Evolutionary conservation across 2,329 filamentous ascomycete species (phyloP), one percentile per base, ranked within the genome.

Genomic region (Arthrinium phaeospermum): DNA sequence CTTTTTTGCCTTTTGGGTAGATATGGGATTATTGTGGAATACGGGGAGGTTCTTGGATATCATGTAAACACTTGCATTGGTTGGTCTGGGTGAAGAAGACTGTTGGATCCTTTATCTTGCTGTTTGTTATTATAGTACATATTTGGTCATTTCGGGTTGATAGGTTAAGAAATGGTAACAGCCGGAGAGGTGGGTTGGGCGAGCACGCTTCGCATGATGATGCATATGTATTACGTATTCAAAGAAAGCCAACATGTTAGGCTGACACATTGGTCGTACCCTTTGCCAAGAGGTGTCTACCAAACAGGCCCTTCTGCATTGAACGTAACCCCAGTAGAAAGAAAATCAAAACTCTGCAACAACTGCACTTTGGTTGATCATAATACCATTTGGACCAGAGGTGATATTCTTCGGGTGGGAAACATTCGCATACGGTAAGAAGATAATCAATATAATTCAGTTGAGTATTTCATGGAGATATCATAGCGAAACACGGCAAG

Each of bases 221-320:
- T 64, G 57, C 41, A 34, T 64, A 64, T 64, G 57, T 37, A 64
- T 64, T 41, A 64, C 41, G 57, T 64, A 41, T 41, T 64, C 34
- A 10, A 61, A 61, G 30, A 61, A 16, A 61, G 53, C 53, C 53
- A 37, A 19, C 12, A 37, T 37, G 7, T 37, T 22, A n/a, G 53
- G 53, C 53, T 57, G 53, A 8, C 30, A 37, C 30, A 37, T 37
- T 61, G 53, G 16, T 22, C 53, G 22, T 61, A 19, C 16, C 53
- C 27, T 10, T 34, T 61, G 7, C 10, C 7, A 41, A 41, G 16
- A 19, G 5, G 27, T 27, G 27, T 57, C 27, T 34, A 5, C 30
- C 16, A 14, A 34, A 57, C 8, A 46, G 4, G 14, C 2, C n/a
- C 47, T 51, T 51, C 19, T 49, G 7, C 46, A 3, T 51, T 13